Base-by-base conservation (phyloP, 495 filamentous ascomycete genomes). In the Penicillium paradoxum region DNA sequence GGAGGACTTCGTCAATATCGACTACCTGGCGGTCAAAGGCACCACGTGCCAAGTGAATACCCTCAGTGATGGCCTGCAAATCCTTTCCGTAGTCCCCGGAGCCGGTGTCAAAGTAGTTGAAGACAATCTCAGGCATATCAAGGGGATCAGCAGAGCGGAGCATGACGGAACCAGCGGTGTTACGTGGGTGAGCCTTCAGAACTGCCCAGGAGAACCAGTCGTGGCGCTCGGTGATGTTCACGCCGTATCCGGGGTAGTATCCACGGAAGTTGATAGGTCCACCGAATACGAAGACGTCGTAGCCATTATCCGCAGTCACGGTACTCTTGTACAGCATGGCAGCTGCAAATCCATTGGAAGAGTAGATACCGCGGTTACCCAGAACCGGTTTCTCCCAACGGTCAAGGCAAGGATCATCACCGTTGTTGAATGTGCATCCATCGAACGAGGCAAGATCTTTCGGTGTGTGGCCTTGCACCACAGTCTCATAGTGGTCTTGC, bases 401-500 rank as follows among this genome's bases (percentile, higher is more conserved):
- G 19, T 70, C 62, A 48, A 80, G 62, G 61, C 79, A 83, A 2
- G 72, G 68, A 56, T 84, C 59, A 8, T 52, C 46, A 10, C 19
- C 73, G 19, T 53, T 15, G 19, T 30, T 13, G 21, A 51, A 51
- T 4, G 48, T 51, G 38, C 48, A 51, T 14, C 71, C 38, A 2
- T 51, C 14, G 14, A 79, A 64, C 0, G 71, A 61, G 0, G 63
- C 57, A 52, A 73, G 79, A 59, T 77, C 64, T 17, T 60, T 42
- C 18, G 76, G 72, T 7, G 69, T 63, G 2, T 73, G 65, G 42
- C 68, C 77, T 29, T 73, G 69, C 6, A 84, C 73, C 29, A 69
- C 58, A 19, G 69, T 73, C 50, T 86, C 83, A 59, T 83, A 81
- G 62, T 81, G 81, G 56, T 88, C 83, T 48, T 87, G 83, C 1